Conservation (phyloP, 495 filamentous ascomycete species). For the Hypoxylon subgilvum region DNA sequence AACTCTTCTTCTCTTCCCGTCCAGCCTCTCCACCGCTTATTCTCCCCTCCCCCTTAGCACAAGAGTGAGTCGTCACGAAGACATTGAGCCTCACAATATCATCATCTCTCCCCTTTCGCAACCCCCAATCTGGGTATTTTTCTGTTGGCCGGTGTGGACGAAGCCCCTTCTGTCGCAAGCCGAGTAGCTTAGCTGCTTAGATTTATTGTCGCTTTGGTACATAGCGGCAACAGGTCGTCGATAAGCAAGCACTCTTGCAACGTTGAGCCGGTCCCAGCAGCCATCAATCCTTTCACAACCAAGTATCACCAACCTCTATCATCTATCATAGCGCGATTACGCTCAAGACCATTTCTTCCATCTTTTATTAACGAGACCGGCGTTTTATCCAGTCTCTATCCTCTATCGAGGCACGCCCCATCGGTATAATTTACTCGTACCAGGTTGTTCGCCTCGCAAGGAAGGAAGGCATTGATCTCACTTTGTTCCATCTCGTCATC, state of each 20-base stretch:
- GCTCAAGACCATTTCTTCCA: not conserved
- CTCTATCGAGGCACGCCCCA: conserved; percentile 9
- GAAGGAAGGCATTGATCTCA: conserved; percentile 1
- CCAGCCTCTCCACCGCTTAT: conserved; percentile 44
- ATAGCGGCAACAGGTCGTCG: too few relatives aligned
- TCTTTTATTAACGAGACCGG: not conserved
- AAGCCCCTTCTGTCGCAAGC: not conserved
- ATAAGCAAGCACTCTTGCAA: too few relatives aligned
- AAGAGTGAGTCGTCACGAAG: conserved; percentile 12
- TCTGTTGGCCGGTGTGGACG: not conserved
- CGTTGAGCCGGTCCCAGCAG: too few relatives aligned
- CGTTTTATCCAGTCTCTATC: not conserved
- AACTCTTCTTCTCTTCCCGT: conserved; percentile 43
- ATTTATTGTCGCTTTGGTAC: conserved; percentile 28
- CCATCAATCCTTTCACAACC: too few relatives aligned
- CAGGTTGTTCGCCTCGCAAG: conserved; percentile 6
- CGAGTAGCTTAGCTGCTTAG: not conserved
- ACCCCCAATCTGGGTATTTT: conserved; percentile 1
- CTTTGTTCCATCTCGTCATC: not conserved
- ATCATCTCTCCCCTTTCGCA: conserved; percentile 5
- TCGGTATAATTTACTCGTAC: conserved; percentile 15
- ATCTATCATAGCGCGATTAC: not conserved
- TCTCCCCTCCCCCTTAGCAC: conserved; percentile 33
- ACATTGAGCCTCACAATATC: conserved; percentile 23
- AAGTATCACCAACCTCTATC: not conserved